Percentiles rank a stretch among this genome's conserved stretches.
phyloP scores from a whole-genome alignment of 192 early-diverging fungal genomes.

The Geranomyces michiganensis region DNA sequence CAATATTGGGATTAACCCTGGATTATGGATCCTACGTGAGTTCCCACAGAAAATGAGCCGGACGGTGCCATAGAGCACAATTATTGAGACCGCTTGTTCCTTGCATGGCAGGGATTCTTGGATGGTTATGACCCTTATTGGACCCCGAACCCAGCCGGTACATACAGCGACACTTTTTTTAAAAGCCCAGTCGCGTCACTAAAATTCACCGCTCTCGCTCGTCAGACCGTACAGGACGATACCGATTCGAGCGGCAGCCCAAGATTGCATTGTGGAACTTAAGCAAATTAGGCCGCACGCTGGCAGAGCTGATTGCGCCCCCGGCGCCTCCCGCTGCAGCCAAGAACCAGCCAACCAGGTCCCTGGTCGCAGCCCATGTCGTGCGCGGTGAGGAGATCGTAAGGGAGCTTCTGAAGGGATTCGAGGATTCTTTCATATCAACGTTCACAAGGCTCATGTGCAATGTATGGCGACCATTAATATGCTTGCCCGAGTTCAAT shows the following conservation, averaged over 20 bases:
- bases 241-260: conserved; percentile 76
- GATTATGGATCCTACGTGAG: conserved; percentile 82
- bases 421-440: conserved; percentile 49
- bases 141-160: conserved; percentile 76
- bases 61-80: no score
- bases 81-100: no score
- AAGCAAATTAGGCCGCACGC: conserved; percentile 60
- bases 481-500: no score
- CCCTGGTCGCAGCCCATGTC: conserved; percentile 6
- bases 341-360: conserved; percentile 44
- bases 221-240: conserved; percentile 58
- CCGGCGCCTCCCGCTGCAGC: not conserved
- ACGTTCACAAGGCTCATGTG: conserved; percentile 62
- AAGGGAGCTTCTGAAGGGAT: conserved; percentile 57
- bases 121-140: conserved; percentile 78
- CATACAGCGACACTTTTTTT: not conserved
- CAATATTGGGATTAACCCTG: conserved; percentile 77
- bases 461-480: not conserved
- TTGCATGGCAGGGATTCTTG: conserved; percentile 57
- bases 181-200: not conserved
- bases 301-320: conserved; percentile 53
- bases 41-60: no score
- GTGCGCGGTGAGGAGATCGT: conserved; percentile 38
- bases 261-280: conserved; percentile 81
- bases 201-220: not conserved